Conservation (phyloP, 768 basidiomycete species). For the Albatrellus ellisii region DNA sequence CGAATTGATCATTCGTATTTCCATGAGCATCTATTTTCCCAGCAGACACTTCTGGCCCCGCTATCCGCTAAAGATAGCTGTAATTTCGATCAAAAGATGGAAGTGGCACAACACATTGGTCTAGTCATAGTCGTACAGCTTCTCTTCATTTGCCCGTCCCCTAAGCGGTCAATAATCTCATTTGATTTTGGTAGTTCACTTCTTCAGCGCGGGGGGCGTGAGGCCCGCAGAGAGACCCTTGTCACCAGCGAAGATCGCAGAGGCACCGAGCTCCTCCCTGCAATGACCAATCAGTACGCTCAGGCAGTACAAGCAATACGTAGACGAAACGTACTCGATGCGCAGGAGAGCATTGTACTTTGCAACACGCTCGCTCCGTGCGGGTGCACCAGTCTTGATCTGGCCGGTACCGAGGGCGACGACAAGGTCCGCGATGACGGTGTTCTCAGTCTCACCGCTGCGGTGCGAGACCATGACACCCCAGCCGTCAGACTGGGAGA, state of each 20-base stretch:
- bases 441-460: slow-evolving; percentile 96
- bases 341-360: slow-evolving; percentile 88
- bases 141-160: not conserved
- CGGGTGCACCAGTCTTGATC: slow-evolving; percentile 98
- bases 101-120: not conserved
- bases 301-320: slow-evolving; percentile 1
- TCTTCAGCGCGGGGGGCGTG: slow-evolving; percentile 58
- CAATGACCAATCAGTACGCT: slow-evolving; percentile 11
- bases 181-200: slow-evolving; percentile 27
- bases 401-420: slow-evolving; percentile 88
- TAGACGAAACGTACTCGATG: slow-evolving; percentile 62
- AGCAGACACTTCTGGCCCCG: too few relatives aligned
- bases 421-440: slow-evolving; percentile 88
- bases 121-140: not conserved
- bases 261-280: slow-evolving; percentile 69
- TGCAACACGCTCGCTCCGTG: slow-evolving; percentile 90
- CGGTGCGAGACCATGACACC: slow-evolving; percentile 99
- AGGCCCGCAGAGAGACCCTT: slow-evolving; percentile 71
- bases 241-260: slow-evolving; percentile 60
- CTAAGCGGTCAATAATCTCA: not conserved
- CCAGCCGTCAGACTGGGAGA: slow-evolving; percentile 93
- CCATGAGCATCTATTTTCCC: not conserved
- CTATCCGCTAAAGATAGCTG: too few relatives aligned
- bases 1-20: not conserved
- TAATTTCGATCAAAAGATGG: not conserved